phyloP scores from a whole-genome alignment of 2,329 filamentous ascomycete species.

The Sordariomycetes sp. region DNA sequence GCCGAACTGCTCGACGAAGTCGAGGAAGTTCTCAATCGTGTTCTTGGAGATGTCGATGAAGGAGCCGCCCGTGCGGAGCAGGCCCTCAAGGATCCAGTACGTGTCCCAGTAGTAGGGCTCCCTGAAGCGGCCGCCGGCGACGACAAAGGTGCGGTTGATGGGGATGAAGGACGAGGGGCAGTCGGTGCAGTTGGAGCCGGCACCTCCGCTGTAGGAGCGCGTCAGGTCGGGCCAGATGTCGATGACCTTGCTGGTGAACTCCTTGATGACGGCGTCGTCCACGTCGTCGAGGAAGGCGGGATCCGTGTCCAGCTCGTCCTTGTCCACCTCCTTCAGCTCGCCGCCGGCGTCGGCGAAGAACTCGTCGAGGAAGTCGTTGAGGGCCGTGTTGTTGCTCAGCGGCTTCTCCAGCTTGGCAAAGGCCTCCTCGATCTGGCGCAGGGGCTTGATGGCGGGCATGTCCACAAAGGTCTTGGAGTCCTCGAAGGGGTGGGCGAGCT shows the following conservation, averaged over 20 bases:
- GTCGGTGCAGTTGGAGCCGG: conserved; percentile 40
- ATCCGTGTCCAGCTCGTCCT: conserved; percentile 41
- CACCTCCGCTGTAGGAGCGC: conserved; percentile 41
- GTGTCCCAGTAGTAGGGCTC: conserved; percentile 67
- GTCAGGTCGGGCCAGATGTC: conserved; percentile 63
- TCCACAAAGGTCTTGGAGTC: conserved; percentile 68
- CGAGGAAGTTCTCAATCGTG: conserved; percentile 62
- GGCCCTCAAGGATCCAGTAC: conserved; percentile 59
- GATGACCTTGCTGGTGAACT: conserved; percentile 56
- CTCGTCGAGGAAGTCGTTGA: conserved; percentile 50
- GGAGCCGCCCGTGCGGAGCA: conserved; percentile 54
- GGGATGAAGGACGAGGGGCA: conserved; percentile 59
- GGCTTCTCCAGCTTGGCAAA: conserved; percentile 52
- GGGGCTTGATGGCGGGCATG: conserved; percentile 52
- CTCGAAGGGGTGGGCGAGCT: conserved; percentile 53
- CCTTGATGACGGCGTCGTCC: conserved; percentile 45
- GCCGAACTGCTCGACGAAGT: conserved; percentile 54
- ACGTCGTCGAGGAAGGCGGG: conserved; percentile 49
- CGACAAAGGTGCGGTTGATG: conserved; percentile 59
- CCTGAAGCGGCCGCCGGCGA: conserved; percentile 61
- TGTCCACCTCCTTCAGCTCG: conserved; percentile 47
- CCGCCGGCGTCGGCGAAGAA: conserved; percentile 57
- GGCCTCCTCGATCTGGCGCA: conserved; percentile 51
- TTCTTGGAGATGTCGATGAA: conserved; percentile 56
- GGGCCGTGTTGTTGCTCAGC: conserved; percentile 51